Conservation (phyloP, 2,329 filamentous ascomycete species). For the Fusarium sororula region DNA sequence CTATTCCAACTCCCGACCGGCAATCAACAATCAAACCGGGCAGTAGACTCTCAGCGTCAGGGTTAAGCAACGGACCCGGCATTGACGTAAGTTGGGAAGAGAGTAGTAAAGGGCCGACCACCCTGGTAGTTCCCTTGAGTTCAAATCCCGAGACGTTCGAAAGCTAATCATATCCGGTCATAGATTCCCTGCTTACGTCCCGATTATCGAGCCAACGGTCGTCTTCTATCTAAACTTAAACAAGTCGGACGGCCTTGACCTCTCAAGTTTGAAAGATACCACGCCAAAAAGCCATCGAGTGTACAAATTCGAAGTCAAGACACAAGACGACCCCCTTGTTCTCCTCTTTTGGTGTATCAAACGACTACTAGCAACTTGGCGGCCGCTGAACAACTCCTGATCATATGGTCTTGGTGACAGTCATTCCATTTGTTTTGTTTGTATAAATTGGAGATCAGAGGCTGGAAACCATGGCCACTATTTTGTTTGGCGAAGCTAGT, state of each 20-base stretch:
- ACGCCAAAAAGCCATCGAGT: background rate
- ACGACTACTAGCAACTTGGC: background rate
- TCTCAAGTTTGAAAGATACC: background rate
- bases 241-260: too few relatives aligned
- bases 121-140: background rate
- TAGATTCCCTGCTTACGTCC: background rate
- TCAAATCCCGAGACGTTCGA: background rate
- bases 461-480: background rate
- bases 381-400: too few relatives aligned
- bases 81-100: background rate
- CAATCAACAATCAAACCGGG: background rate
- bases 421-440: background rate
- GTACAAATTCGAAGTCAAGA: background rate
- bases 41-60: background rate
- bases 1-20: background rate
- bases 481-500: background rate
- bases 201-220: background rate
- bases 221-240: background rate
- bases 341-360: background rate
- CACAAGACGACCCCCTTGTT: background rate
- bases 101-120: accelerated
- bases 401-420: background rate
- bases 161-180: background rate
- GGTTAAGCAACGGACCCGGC: too few relatives aligned
- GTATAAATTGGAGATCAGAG: background rate